phyloP scores from a whole-genome alignment of 73 alveolate species.

The Paramecium sonneborni region DNA sequence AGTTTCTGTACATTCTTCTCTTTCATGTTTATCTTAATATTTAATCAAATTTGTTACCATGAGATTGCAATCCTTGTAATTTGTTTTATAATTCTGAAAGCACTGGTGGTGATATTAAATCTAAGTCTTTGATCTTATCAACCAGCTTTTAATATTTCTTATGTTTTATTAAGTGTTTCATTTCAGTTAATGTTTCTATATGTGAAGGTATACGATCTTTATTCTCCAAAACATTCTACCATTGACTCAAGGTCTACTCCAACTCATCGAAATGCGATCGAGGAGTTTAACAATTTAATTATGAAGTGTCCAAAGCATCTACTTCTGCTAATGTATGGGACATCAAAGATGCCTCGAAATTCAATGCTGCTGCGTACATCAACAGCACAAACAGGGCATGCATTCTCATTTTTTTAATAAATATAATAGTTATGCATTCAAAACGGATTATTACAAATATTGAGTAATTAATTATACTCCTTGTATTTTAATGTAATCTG shows the following conservation, averaged over 20 bases:
- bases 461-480: background rate
- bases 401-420: background rate
- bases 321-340: slow-evolving; percentile 45
- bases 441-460: background rate
- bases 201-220: slow-evolving; percentile 18
- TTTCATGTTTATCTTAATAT: slow-evolving; percentile 8
- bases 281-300: slow-evolving; percentile 20
- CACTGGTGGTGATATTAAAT: slow-evolving; percentile 28
- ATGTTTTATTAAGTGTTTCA: slow-evolving; percentile 36
- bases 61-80: background rate
- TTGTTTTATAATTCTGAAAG: background rate
- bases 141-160: background rate
- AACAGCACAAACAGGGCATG: background rate
- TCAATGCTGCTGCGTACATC: background rate
- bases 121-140: background rate
- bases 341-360: slow-evolving; percentile 48
- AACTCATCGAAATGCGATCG: slow-evolving; percentile 46
- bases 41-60: background rate
- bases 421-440: background rate
- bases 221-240: slow-evolving; percentile 24
- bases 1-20: slow-evolving; percentile 18
- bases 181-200: slow-evolving; percentile 28
- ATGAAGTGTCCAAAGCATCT: slow-evolving; percentile 44
- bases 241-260: background rate
- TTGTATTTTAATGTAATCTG: background rate